Base-by-base conservation (phyloP, 192 early-diverging fungal genomes). In the Gamsiella multidivaricata region DNA sequence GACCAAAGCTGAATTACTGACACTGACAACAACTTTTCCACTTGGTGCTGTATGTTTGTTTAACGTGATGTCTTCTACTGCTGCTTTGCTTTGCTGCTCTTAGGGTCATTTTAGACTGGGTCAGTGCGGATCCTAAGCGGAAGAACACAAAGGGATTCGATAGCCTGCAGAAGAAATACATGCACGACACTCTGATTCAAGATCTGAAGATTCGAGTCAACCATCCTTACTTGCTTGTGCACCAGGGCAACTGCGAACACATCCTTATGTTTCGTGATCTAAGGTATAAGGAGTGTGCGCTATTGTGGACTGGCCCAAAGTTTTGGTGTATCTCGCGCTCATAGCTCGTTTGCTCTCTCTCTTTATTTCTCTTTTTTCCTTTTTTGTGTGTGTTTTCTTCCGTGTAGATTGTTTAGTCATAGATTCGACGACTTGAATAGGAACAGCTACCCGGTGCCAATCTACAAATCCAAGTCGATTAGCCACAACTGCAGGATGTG, bases 181-280 rank as follows among this genome's bases (percentile, higher is more conserved):
- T 93, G 92, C 81, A 86, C 36, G 85, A 88, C 18, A 80, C 83
- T 3, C 75, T 65, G 54, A 90, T 95, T 50, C 65, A 80, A 32
- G 90, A 92, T 42, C 71, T 95, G 20, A 81, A 86, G 6, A 80
- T 95, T 50, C 83, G 85, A 8, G 63, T 91, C 43, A 85, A 89
- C 49, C 74, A 85, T 46, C 89, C 90, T 5, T 95, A 95, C 72
- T 66, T 87, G 28, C 90, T 92, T 54, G 84, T 89, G 11, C 94
- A 95, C 64, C 92, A 94, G 81, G 94, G 89, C 33, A 82, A 88
- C 54, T 95, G 94, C 69, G 88, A 94, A 67, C 94, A 95, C 55
- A 80, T 91, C 26, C 37, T 95, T 34, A 81, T 89, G 66, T 88
- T 95, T 55, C 84, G 83, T 10, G 88, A 90, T 52, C 39, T 91